Base-by-base conservation (phyloP, 23 red algal genomes). In the Cyanidioschyzon merolae region DNA sequence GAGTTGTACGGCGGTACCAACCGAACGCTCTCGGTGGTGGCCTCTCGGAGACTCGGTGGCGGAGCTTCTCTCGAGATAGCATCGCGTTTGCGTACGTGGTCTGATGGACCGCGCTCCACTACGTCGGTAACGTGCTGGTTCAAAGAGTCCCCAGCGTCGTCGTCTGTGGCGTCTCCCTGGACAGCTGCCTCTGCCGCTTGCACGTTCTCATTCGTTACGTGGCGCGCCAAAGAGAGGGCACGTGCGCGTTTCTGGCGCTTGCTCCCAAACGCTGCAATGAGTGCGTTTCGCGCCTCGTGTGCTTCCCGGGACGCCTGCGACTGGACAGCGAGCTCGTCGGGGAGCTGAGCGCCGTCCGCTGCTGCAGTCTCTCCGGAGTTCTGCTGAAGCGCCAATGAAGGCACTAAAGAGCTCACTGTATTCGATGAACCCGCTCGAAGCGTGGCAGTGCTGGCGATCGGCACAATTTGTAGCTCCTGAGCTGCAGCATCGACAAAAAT, bases 231-330 rank as follows among this genome's bases (percentile, higher is more conserved):
- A 3, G 63, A 7, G 7, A 32, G 12, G 12, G 63, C 7, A 32
- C 63, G 63, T 7, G 63, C 63, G 7, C 32, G 21, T 71, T 71
- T 71, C 63, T 25, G n/a, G 29, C 63, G 63, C 63, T 71, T 71
- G 63, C 63, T 71, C 29, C 63, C 63, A 71, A 71, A 71, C 63
- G 32, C 63, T 7, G 63, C 63, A 7, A 71, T 27, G 7, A 71
- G 63, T 35, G 63, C 63, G 3, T 32, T 27, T 32, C 63, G 12
- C 32, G 63, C 63, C 63, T 32, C 63, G 45, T 54, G 45, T 21
- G 7, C 12, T 7, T 54, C 45, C 45, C 7, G 7, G 45, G 45
- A 7, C 7, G 45, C 45, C 12, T 15, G 12, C 45, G 7, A 21
- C 45, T 54, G 45, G 45, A 54, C 12, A 54, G 45, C 7, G 12